Base-by-base conservation (phyloP, 1,284 basidiomycete genomes). In the Xerocomus amazonicus region DNA sequence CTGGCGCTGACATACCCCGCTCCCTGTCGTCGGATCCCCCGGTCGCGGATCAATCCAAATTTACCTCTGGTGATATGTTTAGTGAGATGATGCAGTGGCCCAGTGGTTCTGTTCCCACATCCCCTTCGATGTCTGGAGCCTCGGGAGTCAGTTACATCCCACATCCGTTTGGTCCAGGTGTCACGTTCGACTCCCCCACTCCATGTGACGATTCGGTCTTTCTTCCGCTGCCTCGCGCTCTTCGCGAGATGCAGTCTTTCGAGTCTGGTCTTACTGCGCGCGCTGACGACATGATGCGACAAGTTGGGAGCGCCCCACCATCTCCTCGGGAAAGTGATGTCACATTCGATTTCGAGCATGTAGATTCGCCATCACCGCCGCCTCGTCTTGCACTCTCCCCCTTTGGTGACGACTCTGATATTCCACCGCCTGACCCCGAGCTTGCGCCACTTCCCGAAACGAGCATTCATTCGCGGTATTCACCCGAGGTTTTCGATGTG, bases 161-260 rank as follows among this genome's bases (percentile, higher is more conserved):
- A 4, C 62, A 78, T 53, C 87, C 87, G 0, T 90, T 90, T 62
- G 87, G 87, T 14, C 62, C 67, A 9, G 78, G 80, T 9, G 75
- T 87, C 28, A 58, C 67, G 2, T 90, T 84, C 56, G 80, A 83
- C 51, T 74, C 79, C 0, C 85, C 84, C 3, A 67, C 73, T 5
- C 73, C 77, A 46, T 63, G 52, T 4, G 64, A 72, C n/a, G 62
- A 71, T 2, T 51, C 67, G 0, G 10, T 55, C 3, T 51, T 66
- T 65, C 45, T 74, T 68, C 59, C 69, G 71, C 55, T 75, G 1
- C 75, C 78, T 1, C 80, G 77, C 3, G 70, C 73, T 36, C 63
- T 90, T 34, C 81, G 87, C 16, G 84, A 84, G 63, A 84, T 90
- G 81, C 85, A 89, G 56, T 87, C 84, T 0, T 91, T 90, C 59